Evolutionary conservation across 345 rosid genomes (phyloP), one percentile per base, ranked within the genome.

Genomic region (Turnera subulata): DNA sequence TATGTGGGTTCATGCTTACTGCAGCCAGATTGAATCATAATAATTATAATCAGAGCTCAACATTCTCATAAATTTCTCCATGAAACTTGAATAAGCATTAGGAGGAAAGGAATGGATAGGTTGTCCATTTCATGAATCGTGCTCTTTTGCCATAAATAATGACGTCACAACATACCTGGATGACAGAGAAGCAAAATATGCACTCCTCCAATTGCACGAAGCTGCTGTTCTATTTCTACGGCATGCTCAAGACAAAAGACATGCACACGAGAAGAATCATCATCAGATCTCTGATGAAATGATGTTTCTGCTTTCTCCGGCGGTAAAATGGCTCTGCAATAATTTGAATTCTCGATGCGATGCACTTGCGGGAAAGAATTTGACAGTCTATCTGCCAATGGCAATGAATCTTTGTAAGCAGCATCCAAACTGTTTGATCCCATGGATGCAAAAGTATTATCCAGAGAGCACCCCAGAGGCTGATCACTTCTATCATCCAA

Each of bases 171-270:
- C 55, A 39, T 56, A 89, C 96, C 97, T 74, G 97, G 96, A 75
- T 89, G 97, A 68, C 99, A 89, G 50, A 93, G 78, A 56, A 89
- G 90, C 67, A 77, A 79, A 49, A 89, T 71, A 64, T 84, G 62
- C 58, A 78, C 90, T 39, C 97, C 99, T 63, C 99, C 96, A n/a
- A 85, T 76, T 55, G 71, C 72, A 25, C 73, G 79, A 53, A 93
- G 86, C 72, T 68, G 92, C 72, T 93, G 80, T 63, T 89, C 96
- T 49, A 87, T 88, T 75, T 89, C 96, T 18, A 84, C 73, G 64
- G 99, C 99, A 72, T 93, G 97, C 82, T 93, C 89, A 58, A 93
- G 97, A 76, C 99, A 93, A 76, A 93, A 93, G 42, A 93, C 82
- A 59, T 93, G 96, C 81, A 84, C 45, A 43, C 82, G 84, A 60